Conservation (phyloP, 352 stramenopile genomes). For the Pythium apleroticum region DNA sequence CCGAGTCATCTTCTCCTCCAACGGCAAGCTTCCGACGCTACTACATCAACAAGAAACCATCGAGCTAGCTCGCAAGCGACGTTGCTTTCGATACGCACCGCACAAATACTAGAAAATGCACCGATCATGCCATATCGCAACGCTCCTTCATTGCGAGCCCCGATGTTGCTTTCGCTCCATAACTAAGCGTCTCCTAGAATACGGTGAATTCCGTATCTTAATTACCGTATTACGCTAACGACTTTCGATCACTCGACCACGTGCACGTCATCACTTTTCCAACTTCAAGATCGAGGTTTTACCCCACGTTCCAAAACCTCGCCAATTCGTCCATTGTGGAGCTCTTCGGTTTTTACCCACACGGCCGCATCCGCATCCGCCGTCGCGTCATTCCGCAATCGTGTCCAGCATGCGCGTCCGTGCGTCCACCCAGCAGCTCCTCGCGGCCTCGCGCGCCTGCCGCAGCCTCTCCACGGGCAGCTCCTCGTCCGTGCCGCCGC, state of each 20-base stretch:
- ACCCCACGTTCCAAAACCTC: slow-evolving; percentile 20
- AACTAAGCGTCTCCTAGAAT: not conserved
- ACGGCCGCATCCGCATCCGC: slow-evolving; percentile 4
- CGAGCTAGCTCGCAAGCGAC: not conserved
- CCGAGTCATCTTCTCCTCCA: not conserved
- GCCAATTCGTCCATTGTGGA: slow-evolving; percentile 17
- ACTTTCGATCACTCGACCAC: slow-evolving; percentile 2
- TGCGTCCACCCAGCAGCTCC: slow-evolving; percentile 18
- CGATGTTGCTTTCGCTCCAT: too few species aligned
- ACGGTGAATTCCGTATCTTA: slow-evolving; percentile 17
- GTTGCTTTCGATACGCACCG: not conserved
- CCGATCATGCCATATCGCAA: too few species aligned
- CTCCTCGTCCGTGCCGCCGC: slow-evolving; percentile 11
- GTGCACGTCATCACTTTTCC: slow-evolving; percentile 24
- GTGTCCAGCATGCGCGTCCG: slow-evolving; percentile 20
- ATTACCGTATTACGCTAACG: slow-evolving; percentile 2
- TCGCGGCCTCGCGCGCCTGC: slow-evolving; percentile 15
- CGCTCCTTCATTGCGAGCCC: too few species aligned
- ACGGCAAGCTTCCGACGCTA: slow-evolving; percentile 28
- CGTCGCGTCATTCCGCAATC: slow-evolving; percentile 6
- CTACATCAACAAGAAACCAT: slow-evolving; percentile 25
- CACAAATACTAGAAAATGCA: too few species aligned
- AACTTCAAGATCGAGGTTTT: slow-evolving; percentile 38
- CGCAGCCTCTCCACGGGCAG: slow-evolving; percentile 13
- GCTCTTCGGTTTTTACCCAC: not conserved